A percentile compares a stretch with the other conserved stretches of the same genome.
Conservation (phyloP, 495 filamentous ascomycete genomes). For the Aeminium ludgeri region DNA sequence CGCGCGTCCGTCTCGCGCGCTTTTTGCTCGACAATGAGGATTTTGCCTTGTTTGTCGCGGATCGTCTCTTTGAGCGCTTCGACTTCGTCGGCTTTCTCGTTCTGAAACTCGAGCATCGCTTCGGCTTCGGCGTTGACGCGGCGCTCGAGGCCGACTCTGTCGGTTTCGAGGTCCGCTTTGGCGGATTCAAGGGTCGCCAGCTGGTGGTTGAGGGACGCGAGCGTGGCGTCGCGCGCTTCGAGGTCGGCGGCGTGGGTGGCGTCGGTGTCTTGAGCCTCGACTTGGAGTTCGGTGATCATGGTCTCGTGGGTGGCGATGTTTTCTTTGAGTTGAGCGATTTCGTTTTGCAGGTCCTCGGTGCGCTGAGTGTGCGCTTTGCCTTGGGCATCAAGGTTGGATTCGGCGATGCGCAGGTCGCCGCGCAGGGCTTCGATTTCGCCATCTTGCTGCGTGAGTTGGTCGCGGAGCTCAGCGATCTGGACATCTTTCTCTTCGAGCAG, state of each 20-base stretch:
- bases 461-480: conserved; percentile 5
- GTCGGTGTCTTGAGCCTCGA: neutral
- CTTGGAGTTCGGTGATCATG: conserved; percentile 5
- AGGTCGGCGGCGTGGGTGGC: neutral
- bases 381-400: conserved; percentile 3
- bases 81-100: conserved; percentile 10
- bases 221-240: conserved; percentile 6
- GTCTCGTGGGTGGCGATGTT: neutral
- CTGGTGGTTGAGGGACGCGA: conserved; percentile 8
- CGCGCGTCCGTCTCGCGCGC: conserved; percentile 4
- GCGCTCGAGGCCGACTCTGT: conserved; percentile 9
- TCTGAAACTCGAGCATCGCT: conserved; percentile 10
- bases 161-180: conserved; percentile 2
- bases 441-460: neutral
- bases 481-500: conserved; percentile 12
- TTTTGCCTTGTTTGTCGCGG: conserved; percentile 10
- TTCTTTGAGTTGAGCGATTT: neutral
- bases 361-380: neutral
- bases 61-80: conserved; percentile 2
- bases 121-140: conserved; percentile 15
- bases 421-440: conserved; percentile 5
- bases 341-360: conserved; percentile 3
- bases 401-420: conserved; percentile 2
- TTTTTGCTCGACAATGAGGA: conserved; percentile 9
- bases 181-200: too few species aligned